phyloP scores from a whole-genome alignment of 2,329 filamentous ascomycete genomes.

The Myriosclerotinia duriaeana region DNA sequence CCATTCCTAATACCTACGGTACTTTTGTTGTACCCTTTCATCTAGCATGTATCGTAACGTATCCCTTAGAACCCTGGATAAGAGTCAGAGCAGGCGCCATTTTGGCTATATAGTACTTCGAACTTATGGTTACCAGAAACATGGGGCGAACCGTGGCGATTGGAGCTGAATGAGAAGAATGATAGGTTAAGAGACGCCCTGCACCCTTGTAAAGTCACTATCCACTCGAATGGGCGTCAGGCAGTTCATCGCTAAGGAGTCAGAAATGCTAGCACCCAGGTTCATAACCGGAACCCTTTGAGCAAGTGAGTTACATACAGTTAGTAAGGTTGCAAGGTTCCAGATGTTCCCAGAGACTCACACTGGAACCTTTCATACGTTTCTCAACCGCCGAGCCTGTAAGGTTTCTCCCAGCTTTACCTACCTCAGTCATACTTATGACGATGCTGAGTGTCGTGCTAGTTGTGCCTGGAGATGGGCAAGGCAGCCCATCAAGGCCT shows the following conservation, averaged over 20 bases:
- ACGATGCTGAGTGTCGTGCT: slow-evolving; percentile 14
- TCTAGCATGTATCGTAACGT: neutral
- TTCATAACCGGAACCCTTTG: neutral
- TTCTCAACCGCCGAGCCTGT: slow-evolving; percentile 5
- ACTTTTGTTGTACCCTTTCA: slow-evolving; percentile 3
- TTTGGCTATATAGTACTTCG: slow-evolving; percentile 16
- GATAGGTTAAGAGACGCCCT: slow-evolving; percentile 19
- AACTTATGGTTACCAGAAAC: slow-evolving; percentile 7
- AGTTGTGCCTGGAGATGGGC: slow-evolving; percentile 3
- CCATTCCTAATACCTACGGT: neutral
- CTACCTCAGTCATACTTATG: slow-evolving; percentile 22
- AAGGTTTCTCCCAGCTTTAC: slow-evolving; percentile 19
- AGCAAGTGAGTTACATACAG: slow-evolving; percentile 13
- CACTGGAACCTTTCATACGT: slow-evolving; percentile 12
- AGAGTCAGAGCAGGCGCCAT: slow-evolving; percentile 16
- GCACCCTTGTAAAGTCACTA: neutral
- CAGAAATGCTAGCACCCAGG: slow-evolving; percentile 1
- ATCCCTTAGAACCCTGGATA: neutral
- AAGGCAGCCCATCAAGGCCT: slow-evolving; percentile 1
- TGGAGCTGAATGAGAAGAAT: slow-evolving; percentile 7
- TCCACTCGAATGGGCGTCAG: slow-evolving; percentile 2
- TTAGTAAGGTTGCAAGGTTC: slow-evolving; percentile 17
- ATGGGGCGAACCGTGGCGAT: slow-evolving; percentile 16
- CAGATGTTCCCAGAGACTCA: slow-evolving; percentile 10
- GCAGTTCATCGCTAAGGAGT: slow-evolving; percentile 1